phyloP scores from a whole-genome alignment of 2,329 filamentous ascomycete genomes.

The Xenoacremonium recifei region DNA sequence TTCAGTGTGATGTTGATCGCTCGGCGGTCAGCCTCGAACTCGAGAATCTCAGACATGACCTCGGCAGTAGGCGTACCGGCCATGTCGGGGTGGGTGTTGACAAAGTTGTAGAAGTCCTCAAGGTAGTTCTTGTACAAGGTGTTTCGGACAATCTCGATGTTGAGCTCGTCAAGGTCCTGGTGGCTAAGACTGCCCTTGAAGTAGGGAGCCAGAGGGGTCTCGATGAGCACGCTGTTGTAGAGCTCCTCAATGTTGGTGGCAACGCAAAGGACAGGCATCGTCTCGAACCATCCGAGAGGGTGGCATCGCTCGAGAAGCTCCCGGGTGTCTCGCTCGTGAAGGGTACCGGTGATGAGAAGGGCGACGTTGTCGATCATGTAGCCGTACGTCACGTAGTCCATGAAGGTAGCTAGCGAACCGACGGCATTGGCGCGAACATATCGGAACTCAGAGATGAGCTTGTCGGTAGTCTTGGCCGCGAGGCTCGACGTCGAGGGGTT shows the following conservation, averaged over 20 bases:
- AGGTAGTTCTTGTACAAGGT: constrained; percentile 99
- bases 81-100: constrained; percentile 86
- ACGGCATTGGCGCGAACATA: constrained; percentile 94
- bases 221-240: constrained; percentile 96
- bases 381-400: constrained; percentile 97
- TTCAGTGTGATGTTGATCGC: constrained; percentile 99
- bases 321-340: constrained; percentile 95
- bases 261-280: constrained; percentile 95
- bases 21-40: constrained; percentile 94
- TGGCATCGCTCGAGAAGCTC: constrained; percentile 96
- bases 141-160: constrained; percentile 98
- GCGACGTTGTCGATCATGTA: constrained; percentile 99
- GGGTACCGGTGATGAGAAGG: constrained; percentile 92
- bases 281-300: constrained; percentile 97
- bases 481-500: constrained; percentile 96
- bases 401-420: constrained; percentile 87
- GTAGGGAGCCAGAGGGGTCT: constrained; percentile 92
- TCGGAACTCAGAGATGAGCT: constrained; percentile 95
- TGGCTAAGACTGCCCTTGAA: constrained; percentile 97
- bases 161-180: constrained; percentile 95
- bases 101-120: constrained; percentile 94
- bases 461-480: constrained; percentile 93
- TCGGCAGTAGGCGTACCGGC: constrained; percentile 85
- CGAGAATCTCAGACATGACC: constrained; percentile 92
- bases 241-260: constrained; percentile 98